Conservation (phyloP, 2,329 filamentous ascomycete genomes). For the Aurifilum marmelostoma region DNA sequence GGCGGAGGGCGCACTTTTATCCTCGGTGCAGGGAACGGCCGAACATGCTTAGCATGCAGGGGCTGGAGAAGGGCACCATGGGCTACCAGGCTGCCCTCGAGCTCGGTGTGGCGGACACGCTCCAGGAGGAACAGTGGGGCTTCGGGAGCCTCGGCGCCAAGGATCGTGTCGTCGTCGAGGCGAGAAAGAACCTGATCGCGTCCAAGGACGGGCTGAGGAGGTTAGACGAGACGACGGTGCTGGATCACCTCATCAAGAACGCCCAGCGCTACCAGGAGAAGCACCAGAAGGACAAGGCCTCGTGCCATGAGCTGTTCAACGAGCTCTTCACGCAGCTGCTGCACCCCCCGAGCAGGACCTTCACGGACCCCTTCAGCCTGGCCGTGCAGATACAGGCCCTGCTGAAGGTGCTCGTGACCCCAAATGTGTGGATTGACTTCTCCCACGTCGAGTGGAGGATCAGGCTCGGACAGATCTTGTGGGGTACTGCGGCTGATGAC, state of each 20-base stretch:
- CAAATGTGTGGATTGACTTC: constrained; percentile 75
- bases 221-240: constrained; percentile 59
- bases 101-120: constrained; percentile 64
- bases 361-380: constrained; percentile 63
- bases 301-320: constrained; percentile 62
- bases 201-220: constrained; percentile 57
- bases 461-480: constrained; percentile 71
- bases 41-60: constrained; percentile 74
- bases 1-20: constrained; percentile 59
- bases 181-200: constrained; percentile 60
- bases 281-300: constrained; percentile 51
- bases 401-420: constrained; percentile 64
- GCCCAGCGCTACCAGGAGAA: constrained; percentile 59
- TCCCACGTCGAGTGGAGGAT: constrained; percentile 76
- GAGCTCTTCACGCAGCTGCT: constrained; percentile 65
- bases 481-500: constrained; percentile 59
- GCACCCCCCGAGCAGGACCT: constrained; percentile 57
- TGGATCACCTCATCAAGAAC: constrained; percentile 62
- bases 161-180: constrained; percentile 57
- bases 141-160: constrained; percentile 60
- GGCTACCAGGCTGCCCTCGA: constrained; percentile 72
- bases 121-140: constrained; percentile 65
- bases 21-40: constrained; percentile 64
- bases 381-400: constrained; percentile 72
- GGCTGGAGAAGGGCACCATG: constrained; percentile 70